phyloP scores from a whole-genome alignment of 73 alveolate genomes.

The Tetrahymena thermophila region DNA sequence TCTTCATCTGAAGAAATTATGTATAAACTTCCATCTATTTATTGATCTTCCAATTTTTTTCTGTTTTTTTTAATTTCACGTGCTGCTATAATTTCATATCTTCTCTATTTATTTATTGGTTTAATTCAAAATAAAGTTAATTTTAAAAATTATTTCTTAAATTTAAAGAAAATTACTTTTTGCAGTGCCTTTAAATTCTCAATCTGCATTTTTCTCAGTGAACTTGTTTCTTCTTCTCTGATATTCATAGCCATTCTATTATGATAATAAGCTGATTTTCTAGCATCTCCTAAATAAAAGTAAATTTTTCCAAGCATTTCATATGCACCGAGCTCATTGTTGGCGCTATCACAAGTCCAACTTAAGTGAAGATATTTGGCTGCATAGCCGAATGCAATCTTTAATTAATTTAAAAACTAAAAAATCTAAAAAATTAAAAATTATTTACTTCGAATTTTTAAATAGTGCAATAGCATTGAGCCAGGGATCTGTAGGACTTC shows the following conservation, averaged over 20 bases:
- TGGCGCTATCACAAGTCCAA: background rate
- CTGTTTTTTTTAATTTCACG: background rate
- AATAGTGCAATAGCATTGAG: background rate
- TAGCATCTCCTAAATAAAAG: background rate
- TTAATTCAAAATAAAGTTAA: background rate
- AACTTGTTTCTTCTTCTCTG: background rate
- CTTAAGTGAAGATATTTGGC: background rate
- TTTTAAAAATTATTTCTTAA: background rate
- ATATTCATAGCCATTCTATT: background rate
- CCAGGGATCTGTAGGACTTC: background rate
- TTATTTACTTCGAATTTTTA: background rate
- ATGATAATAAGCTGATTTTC: background rate
- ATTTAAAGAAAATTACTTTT: background rate
- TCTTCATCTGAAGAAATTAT: background rate
- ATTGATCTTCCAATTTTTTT: background rate
- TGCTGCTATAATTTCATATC: background rate
- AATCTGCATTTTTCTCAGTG: background rate
- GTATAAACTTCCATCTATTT: background rate
- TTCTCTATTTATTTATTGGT: background rate
- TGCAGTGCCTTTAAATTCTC: background rate
- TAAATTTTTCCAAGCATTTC: background rate
- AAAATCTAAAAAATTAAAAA: background rate
- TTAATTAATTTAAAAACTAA: background rate
- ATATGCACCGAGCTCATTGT: background rate
- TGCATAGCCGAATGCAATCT: background rate